A percentile compares a stretch with the other conserved stretches of the same genome.
phyloP scores from a whole-genome alignment of 768 basidiomycete species.

The Pisolithus tinctorius region DNA sequence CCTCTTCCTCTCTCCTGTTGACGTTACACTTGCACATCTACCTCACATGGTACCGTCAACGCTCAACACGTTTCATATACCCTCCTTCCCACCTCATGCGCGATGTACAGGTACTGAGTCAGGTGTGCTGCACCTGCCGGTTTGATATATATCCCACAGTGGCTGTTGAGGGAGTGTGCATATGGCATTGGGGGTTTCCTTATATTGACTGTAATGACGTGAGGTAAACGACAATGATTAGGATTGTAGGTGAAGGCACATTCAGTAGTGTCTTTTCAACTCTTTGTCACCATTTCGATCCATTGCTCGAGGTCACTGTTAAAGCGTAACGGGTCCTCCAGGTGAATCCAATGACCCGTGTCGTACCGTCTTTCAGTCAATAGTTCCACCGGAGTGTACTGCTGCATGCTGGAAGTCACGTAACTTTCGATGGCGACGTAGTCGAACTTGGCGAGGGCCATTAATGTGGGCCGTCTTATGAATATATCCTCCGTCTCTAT shows the following conservation, averaged over 20 bases:
- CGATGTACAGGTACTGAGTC: slow-evolving; percentile 22
- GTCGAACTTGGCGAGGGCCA: slow-evolving; percentile 31
- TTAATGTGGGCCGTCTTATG: slow-evolving; percentile 32
- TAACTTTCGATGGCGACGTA: slow-evolving; percentile 24
- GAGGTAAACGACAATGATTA: no score
- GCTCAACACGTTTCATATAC: background rate
- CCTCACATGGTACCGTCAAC: slow-evolving; percentile 2
- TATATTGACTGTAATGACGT: background rate
- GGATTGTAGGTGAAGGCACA: no score
- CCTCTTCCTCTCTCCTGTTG: background rate
- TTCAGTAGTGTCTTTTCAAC: no score
- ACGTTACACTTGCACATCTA: slow-evolving; percentile 6
- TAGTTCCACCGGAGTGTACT: slow-evolving; percentile 16
- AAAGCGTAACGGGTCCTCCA: slow-evolving; percentile 29
- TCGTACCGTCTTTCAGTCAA: slow-evolving; percentile 29
- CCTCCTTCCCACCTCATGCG: background rate
- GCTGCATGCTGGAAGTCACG: slow-evolving; percentile 17
- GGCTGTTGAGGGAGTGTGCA: background rate
- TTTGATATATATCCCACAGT: background rate
- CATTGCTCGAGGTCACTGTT: slow-evolving; percentile 32
- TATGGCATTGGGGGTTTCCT: background rate
- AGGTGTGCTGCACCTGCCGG: slow-evolving; percentile 2
- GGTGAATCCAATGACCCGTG: slow-evolving; percentile 32
- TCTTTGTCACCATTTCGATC: slow-evolving; percentile 9
- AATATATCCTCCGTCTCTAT: slow-evolving; percentile 18